Base-by-base conservation (phyloP, 2,329 filamentous ascomycete species). In the Talaromyces sp. region DNA sequence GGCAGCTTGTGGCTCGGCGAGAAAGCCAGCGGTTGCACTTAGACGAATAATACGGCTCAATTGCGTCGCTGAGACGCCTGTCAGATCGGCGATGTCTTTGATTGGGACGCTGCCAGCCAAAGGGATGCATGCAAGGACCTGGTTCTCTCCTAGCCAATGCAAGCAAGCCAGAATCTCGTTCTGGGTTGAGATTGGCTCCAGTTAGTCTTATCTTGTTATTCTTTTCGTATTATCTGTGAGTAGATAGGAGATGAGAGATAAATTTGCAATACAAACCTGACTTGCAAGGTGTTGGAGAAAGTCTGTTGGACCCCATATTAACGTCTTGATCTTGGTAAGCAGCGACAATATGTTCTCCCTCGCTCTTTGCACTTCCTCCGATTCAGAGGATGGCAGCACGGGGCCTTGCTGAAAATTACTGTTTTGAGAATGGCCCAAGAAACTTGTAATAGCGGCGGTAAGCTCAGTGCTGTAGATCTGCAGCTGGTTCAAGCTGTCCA, bases 121-220 rank as follows among this genome's bases (percentile, higher is more conserved):
- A 0, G 79, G 79, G n/a, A 81, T 75, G 62, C 70, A 80, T 3
- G 76, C 76, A 0, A 79, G 71, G 3, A 80, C 67, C 56, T 80
- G 77, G 61, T 77, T 77, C 12, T 80, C 74, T 6, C 70, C 74
- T 14, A 80, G 69, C 79, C 77, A 81, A 61, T 72, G 70, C 7
- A 79, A 61, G 54, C 76, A 79, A 3, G 74, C 71, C 12, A 77
- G 69, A 2, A 76, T 50, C 63, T 76, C 69, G 56, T 58, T 67
- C 59, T 66, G 58, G 10, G 58, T 8, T 10, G 5, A 46, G 9
- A 2, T 46, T 46, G 8, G n/a, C 21, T 26, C 10, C 9, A 3
- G 43, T 46, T 46, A 46, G 43, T 12, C 4, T 4, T 46, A 46
- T 46, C 10, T 59, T 2, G 38, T 27, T 29, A 19, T 38, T 24